phyloP scores from a whole-genome alignment of 2,329 filamentous ascomycete species.

The Ophiobolus disseminans region DNA sequence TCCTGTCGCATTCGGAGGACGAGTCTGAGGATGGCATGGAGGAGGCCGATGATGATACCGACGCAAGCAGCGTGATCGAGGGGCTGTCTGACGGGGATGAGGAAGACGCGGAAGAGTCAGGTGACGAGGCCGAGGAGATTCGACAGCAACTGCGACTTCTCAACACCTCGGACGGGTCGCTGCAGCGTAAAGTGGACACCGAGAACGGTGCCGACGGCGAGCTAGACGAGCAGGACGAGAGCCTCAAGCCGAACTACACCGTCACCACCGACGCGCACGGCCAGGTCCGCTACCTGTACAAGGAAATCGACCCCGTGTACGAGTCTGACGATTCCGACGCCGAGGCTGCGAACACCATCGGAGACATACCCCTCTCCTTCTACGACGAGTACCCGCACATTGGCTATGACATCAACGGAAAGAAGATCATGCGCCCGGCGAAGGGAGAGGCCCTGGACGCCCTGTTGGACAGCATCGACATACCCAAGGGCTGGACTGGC shows the following conservation, averaged over 20 bases:
- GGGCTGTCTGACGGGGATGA: slow-evolving; percentile 40
- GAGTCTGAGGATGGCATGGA: slow-evolving; percentile 44
- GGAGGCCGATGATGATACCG: slow-evolving; percentile 32
- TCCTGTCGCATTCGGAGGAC: slow-evolving; percentile 52
- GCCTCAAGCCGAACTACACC: slow-evolving; percentile 60
- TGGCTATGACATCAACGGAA: slow-evolving; percentile 98
- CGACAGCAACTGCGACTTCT: slow-evolving; percentile 54
- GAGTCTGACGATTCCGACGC: slow-evolving; percentile 94
- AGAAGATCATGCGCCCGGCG: slow-evolving; percentile 95
- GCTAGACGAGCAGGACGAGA: slow-evolving; percentile 38
- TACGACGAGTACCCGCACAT: slow-evolving; percentile 99
- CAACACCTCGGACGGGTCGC: slow-evolving; percentile 42
- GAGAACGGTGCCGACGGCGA: slow-evolving; percentile 29
- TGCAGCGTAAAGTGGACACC: slow-evolving; percentile 22
- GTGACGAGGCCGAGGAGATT: slow-evolving; percentile 48
- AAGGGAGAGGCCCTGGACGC: slow-evolving; percentile 93
- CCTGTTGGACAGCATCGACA: slow-evolving; percentile 91
- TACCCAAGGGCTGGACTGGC: slow-evolving; percentile 97
- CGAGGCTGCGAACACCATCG: slow-evolving; percentile 86
- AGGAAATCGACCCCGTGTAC: slow-evolving; percentile 92
- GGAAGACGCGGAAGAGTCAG: slow-evolving; percentile 40
- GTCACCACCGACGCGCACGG: slow-evolving; percentile 86
- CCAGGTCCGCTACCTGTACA: slow-evolving; percentile 86
- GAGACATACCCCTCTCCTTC: slow-evolving; percentile 90
- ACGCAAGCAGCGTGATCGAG: slow-evolving; percentile 43